These are phyloP conservation scores for Isabelozyma heimii DNA, from an alignment of 805 yeast genomes.

Conservation along the genomic window DNA sequence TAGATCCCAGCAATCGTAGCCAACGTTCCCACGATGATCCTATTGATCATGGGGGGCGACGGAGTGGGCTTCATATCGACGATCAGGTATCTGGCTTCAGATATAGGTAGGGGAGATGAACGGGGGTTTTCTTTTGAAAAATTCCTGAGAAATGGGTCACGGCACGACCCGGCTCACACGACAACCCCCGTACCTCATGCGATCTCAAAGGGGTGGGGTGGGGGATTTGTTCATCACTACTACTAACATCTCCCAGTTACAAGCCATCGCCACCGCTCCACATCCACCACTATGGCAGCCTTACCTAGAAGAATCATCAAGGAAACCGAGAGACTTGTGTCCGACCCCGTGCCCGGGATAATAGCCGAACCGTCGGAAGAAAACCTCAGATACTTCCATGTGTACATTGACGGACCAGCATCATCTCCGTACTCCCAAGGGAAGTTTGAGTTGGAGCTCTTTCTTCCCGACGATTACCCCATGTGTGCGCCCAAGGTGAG, in stretches of 20 bases:
- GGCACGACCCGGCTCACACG: neutral
- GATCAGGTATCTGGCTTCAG: slow-evolving; percentile 3
- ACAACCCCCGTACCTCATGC: neutral
- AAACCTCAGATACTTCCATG: slow-evolving; percentile 89
- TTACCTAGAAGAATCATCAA: slow-evolving; percentile 92
- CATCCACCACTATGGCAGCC: slow-evolving; percentile 42
- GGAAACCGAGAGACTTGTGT: slow-evolving; percentile 89
- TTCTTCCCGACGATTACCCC: slow-evolving; percentile 94
- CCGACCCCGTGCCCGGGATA: slow-evolving; percentile 97
- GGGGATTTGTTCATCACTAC: too few relatives aligned
- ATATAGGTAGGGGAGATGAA: neutral
- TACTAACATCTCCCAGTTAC: too few relatives aligned
- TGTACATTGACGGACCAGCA: slow-evolving; percentile 85
- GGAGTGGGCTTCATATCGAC: slow-evolving; percentile 14
- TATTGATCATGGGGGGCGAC: slow-evolving; percentile 32
- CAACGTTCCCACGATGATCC: slow-evolving; percentile 34
- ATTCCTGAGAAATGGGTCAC: too few relatives aligned
- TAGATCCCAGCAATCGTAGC: slow-evolving; percentile 34
- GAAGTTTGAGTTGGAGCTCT: slow-evolving; percentile 79
- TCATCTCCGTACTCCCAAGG: slow-evolving; percentile 87
- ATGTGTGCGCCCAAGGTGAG: slow-evolving; percentile 97
- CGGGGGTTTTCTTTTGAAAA: too few relatives aligned
- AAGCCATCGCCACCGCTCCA: neutral
- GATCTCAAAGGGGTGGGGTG: too few relatives aligned
- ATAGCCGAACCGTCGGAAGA: slow-evolving; percentile 92